Percentiles rank a stretch among this genome's conserved stretches.
Conservation (phyloP, 176 grass and related monocot genomes). For the Poa pratensis region DNA sequence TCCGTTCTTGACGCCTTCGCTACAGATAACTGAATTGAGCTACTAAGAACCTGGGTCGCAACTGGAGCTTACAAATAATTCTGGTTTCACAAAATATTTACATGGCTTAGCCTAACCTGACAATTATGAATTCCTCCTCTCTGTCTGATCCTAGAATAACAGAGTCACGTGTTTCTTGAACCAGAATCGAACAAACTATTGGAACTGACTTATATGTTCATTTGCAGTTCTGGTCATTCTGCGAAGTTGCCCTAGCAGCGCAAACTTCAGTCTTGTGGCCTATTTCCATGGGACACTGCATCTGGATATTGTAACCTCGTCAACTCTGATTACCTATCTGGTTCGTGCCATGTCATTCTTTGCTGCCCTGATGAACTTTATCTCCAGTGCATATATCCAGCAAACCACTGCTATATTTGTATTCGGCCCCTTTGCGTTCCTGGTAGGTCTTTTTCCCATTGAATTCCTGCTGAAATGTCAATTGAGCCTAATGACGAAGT, state of each 20-base stretch:
- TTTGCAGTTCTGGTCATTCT: slow-evolving; percentile 46
- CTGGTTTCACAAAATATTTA: neutral
- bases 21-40: neutral
- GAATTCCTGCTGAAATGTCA: neutral
- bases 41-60: neutral
- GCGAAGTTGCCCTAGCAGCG: slow-evolving; percentile 44
- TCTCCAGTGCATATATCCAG: slow-evolving; percentile 40
- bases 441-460: slow-evolving; percentile 30
- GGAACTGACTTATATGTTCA: slow-evolving; percentile 19
- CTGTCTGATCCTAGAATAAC: neutral
- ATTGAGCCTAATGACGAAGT: neutral
- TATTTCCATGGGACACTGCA: slow-evolving; percentile 45
- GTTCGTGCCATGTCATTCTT: slow-evolving; percentile 28
- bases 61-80: neutral
- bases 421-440: slow-evolving; percentile 27
- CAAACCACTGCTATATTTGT: slow-evolving; percentile 34
- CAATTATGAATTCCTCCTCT: neutral
- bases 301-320: slow-evolving; percentile 52
- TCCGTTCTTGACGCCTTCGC: neutral
- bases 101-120: neutral
- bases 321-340: slow-evolving; percentile 41
- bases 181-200: neutral
- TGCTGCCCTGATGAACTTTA: slow-evolving; percentile 37
- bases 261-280: slow-evolving; percentile 53
- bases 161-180: neutral